Conservation (phyloP, 2,329 filamentous ascomycete species). For the Pseudomassariella vexata region DNA sequence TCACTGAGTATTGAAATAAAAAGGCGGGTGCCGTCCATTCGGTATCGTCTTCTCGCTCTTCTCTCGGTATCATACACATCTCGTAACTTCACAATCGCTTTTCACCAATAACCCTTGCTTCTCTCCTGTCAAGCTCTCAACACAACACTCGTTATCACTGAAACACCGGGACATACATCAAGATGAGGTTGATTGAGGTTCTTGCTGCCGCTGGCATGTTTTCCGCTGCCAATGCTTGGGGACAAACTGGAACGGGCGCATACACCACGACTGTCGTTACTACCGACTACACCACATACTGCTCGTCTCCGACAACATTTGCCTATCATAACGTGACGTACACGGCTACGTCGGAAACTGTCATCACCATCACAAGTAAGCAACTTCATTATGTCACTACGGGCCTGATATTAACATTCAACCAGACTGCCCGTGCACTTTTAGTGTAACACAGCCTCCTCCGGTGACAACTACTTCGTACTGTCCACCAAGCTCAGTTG, state of each 20-base stretch:
- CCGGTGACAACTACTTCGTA: conserved; percentile 22
- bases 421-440: conserved; percentile 41
- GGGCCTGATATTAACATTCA: conserved; percentile 16
- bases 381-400: conserved; percentile 2
- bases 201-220: conserved; percentile 25
- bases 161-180: too few species aligned
- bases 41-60: too few species aligned
- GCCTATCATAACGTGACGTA: conserved; percentile 35
- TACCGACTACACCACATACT: conserved; percentile 34
- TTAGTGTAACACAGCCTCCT: conserved; percentile 27
- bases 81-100: too few species aligned
- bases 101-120: too few species aligned
- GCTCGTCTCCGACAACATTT: conserved; percentile 34
- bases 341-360: conserved; percentile 34
- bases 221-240: conserved; percentile 20
- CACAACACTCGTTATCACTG: too few species aligned
- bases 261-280: conserved; percentile 31
- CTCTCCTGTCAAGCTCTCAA: too few species aligned
- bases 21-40: too few species aligned
- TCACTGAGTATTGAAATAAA: too few species aligned
- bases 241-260: conserved; percentile 11
- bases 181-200: conserved; percentile 29
- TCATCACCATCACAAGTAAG: conserved; percentile 40
- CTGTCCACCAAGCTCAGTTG: conserved; percentile 3
- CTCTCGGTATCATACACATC: too few species aligned